A percentile compares a stretch with the other conserved stretches of the same genome.
Conservation (phyloP, 345 rosid genomes). For the Rhizophora apiculata region DNA sequence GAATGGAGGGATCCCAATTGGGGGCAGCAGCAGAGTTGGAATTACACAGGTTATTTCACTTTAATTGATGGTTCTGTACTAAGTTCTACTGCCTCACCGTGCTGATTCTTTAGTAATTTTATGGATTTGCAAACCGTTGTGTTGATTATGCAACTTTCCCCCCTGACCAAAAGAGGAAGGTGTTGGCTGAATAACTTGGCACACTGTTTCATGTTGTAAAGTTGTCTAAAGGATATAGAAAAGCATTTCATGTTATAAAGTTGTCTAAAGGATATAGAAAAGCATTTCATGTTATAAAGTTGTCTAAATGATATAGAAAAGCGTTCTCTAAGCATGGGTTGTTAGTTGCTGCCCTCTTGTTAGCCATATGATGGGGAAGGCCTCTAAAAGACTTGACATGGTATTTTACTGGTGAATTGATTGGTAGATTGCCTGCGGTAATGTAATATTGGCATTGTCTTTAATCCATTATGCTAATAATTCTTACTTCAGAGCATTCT, state of each 20-base stretch:
- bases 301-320: no score
- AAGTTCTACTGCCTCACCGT: not conserved
- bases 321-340: no score
- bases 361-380: no score
- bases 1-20: constrained; percentile 71
- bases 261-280: no score
- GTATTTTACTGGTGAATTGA: not conserved
- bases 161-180: not conserved
- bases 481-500: no score
- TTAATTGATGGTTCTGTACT: not conserved
- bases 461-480: not conserved
- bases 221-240: no score
- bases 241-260: no score
- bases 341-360: no score
- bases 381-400: not conserved
- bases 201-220: no score
- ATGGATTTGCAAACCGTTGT: not conserved
- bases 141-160: not conserved
- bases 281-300: no score
- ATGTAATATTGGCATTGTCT: not conserved
- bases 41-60: constrained; percentile 40
- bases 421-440: not conserved
- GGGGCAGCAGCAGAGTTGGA: constrained; percentile 61
- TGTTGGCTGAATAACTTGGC: not conserved
- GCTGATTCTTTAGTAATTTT: not conserved